Base-by-base conservation (phyloP, 208 protist species). In the Trypanosoma melophagium region DNA sequence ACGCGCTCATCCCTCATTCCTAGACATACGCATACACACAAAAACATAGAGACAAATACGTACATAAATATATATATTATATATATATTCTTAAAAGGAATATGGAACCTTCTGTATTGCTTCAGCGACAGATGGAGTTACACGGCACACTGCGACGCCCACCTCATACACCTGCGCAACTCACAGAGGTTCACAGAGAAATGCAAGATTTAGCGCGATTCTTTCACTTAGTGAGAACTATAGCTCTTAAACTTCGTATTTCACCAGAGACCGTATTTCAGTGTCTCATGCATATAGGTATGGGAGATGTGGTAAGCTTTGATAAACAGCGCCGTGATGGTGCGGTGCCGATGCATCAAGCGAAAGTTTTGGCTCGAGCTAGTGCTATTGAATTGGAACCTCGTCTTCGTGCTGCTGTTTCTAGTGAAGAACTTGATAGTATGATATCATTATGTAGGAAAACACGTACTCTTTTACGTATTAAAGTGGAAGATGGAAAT, bases 401-500 rank as follows among this genome's bases (percentile, higher is more conserved):
- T 17, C 69, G 35, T 24, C 62, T 94, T n/a, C 85, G 83, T 13
- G 68, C 74, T 17, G 69, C 64, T 25, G 41, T 96, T 12, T 71
- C 86, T 12, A 74, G 70, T 55, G 65, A 69, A 49, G 77, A 90
- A 52, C 69, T 97, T 10, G 80, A 86, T 81, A 71, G 78, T 40
- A 90, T 87, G 70, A 86, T 94, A 2, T 77, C 69, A 13, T 61
- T 86, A 13, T 80, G 83, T 60, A 82, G 88, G 24, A 77, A 79
- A 53, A 75, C 94, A 22, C 89, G 92, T 40, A 71, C 72, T 19
- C 75, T 83, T 0, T 60, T 95, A 47, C 86, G 89, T 13, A 87
- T 97, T 19, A 97, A 97, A 65, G 81, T 95, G 2, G 88, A 97
- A 63, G 92, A 95, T 69, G 80, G 72, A 19, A 95, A 92, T 67